Evolutionary conservation across 805 yeast species (phyloP), one percentile per base, ranked within the genome.

Genomic region (Lachancea meyersii): DNA sequence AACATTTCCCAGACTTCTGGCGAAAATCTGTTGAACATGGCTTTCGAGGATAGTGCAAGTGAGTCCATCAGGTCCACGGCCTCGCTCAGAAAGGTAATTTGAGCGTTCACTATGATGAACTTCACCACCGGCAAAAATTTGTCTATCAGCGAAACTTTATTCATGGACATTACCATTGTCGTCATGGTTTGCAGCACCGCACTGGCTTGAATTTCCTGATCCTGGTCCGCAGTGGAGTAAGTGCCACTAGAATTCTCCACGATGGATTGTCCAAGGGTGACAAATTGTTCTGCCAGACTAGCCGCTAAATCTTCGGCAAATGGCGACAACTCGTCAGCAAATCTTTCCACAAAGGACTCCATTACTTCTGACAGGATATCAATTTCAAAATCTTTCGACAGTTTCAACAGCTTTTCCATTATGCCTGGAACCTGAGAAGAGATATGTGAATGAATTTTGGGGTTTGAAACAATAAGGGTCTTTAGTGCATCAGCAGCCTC

Each of bases 311-410:
- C 82, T 19, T 72, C 65, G 5, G 95, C 91, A 65, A 86, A 91
- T 16, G 97, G 97, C 38, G 88, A 86, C 48, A 93, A 71, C 63
- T 91, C 94, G 44, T 77, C 82, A 1, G 95, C 75, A 63, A 86
- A 94, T 47, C 77, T 74, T 56, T 88, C 96, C 26, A 93, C 96
- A 60, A 93, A 86, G 44, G 87, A 88, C 66, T 93, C 97, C 81
- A 93, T 87, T n/a, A 91, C 95, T 38, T 80, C 83, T 6, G 94
- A 77, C 18, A 93, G 71, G 28, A 86, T 75, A 56, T 94, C 98
- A 48, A 82, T 76, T 56, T 93, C 98, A 52, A 87, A 80, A 42
- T 79, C 77, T 58, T 84, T 81, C 5, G 95, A 82, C 32, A 93
- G 64, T 30, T 76, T 78, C 52, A 93, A 69, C 44, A 93, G 67